Evolutionary conservation across 164 flowering plant genomes (phyloP).

Genomic region (Sedum album): DNA sequence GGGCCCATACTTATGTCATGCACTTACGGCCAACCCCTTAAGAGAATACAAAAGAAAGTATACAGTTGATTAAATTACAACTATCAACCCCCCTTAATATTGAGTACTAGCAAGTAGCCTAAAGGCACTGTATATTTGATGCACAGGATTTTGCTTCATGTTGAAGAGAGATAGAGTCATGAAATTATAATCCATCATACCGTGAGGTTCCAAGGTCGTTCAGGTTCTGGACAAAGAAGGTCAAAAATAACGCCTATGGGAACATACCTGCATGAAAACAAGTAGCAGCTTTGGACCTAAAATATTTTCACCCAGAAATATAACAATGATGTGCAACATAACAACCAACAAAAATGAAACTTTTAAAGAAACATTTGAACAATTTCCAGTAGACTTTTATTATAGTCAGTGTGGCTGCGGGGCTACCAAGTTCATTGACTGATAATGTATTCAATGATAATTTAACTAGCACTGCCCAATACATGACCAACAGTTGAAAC

Average conservation of each 20-base stretch:
- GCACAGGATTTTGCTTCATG: neutral
- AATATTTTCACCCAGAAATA: neutral
- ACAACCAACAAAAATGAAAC: neutral
- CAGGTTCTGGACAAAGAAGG: conserved; percentile 85
- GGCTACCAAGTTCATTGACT: neutral
- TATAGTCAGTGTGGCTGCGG: neutral
- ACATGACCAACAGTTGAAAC: no score
- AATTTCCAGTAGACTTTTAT: neutral
- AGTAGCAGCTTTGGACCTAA: neutral
- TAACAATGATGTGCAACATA: neutral
- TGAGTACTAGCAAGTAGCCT: neutral
- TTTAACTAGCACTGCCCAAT: neutral
- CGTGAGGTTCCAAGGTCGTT: conserved; percentile 96
- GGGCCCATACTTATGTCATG: no score
- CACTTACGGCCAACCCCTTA: no score
- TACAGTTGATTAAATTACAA: neutral
- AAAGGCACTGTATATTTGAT: neutral
- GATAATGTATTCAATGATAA: neutral
- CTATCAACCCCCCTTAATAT: neutral
- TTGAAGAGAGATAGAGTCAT: neutral
- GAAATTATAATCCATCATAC: conserved; percentile 25
- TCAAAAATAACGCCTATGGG: conserved; percentile 94
- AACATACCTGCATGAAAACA: conserved; percentile 60
- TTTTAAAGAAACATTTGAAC: neutral
- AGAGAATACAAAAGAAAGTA: neutral